Evolutionary conservation across 2,329 filamentous ascomycete genomes (phyloP), one percentile per base, ranked within the genome.

Genomic region (Annulohypoxylon truncatum): DNA sequence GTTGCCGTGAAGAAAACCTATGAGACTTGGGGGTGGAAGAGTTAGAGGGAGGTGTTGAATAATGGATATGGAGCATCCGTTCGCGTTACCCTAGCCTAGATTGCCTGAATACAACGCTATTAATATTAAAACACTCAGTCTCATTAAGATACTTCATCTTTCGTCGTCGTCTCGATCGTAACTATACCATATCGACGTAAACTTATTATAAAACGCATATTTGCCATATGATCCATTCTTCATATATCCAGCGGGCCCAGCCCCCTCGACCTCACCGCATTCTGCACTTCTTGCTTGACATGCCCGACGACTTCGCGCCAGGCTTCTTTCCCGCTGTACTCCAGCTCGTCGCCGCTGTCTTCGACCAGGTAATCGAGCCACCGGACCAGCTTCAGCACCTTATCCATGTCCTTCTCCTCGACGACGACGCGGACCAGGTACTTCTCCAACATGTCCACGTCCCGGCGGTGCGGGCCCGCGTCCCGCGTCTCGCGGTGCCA

Each of bases 361-460:
- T 85, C 84, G 5, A 89, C 82, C 18, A 89, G 69, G 73, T 86
- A 82, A 42, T 82, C 81, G 51, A 90, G 70, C 92, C 93, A 97
- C 69, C 84, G 88, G 10, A 91, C 85, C 15, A 96, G 79, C 10
- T 86, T 86, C 1, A 88, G 84, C 0, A 87, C 92, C 78, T 97
- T 97, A 4, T 85, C 85, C 79, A 96, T 84, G 76, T 97, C 90
- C 62, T 85, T 83, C 78, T 98, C 96, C 61, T 95, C 90, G 0
- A 80, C 66, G 0, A 97, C 85, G 0, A 98, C 92, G 24, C 85
- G 85, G 4, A 77, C 82, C 28, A 98, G 78, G 77, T 97, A 98
- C 73, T 83, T 86, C 57, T 85, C 87, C 65, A 98, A 82, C 35
- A 94, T 89, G 40, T 84, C 85, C 0, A 95, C 90, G 78, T 99